Conservation (phyloP, 1,284 basidiomycete genomes). For the Ganoderma resinaceum region DNA sequence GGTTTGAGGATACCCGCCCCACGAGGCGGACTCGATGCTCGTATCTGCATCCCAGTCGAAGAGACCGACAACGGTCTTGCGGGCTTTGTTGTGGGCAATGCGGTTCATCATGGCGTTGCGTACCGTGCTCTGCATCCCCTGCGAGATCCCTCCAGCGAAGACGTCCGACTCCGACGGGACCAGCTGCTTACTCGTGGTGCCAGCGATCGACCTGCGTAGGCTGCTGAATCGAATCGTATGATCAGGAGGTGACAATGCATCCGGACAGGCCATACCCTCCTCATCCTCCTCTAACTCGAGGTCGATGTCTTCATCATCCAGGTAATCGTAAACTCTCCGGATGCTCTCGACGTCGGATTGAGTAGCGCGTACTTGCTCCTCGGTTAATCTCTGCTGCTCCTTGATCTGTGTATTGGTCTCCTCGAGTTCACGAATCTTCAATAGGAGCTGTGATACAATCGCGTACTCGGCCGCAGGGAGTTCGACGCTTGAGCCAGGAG, state of each 20-base stretch:
- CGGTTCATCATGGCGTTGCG: slow-evolving; percentile 26
- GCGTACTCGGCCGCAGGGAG: slow-evolving; percentile 50
- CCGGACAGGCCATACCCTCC: slow-evolving; percentile 41
- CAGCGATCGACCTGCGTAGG: slow-evolving; percentile 48
- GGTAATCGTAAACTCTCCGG: slow-evolving; percentile 72
- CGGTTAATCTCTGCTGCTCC: slow-evolving; percentile 69
- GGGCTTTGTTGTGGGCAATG: slow-evolving; percentile 38
- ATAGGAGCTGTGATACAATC: slow-evolving; percentile 73
- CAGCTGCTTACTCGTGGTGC: slow-evolving; percentile 33
- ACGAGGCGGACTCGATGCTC: slow-evolving; percentile 7
- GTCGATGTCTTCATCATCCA: slow-evolving; percentile 62
- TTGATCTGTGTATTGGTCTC: slow-evolving; percentile 76
- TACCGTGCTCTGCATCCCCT: slow-evolving; percentile 46
- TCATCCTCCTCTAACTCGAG: slow-evolving; percentile 48
- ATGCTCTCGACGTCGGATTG: slow-evolving; percentile 77
- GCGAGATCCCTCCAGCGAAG: slow-evolving; percentile 42
- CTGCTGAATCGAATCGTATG: slow-evolving; percentile 54
- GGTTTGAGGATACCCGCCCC: slow-evolving; percentile 26
- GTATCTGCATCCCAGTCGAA: slow-evolving; percentile 51
- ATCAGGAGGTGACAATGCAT: slow-evolving; percentile 11
- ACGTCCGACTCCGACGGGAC: slow-evolving; percentile 32
- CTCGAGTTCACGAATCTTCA: slow-evolving; percentile 84
- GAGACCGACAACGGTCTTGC: slow-evolving; percentile 70
- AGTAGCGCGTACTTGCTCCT: slow-evolving; percentile 66
- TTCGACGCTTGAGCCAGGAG: slow-evolving; percentile 6